Conservation (phyloP, 495 filamentous ascomycete species). For the Lichenothelia convexa region DNA sequence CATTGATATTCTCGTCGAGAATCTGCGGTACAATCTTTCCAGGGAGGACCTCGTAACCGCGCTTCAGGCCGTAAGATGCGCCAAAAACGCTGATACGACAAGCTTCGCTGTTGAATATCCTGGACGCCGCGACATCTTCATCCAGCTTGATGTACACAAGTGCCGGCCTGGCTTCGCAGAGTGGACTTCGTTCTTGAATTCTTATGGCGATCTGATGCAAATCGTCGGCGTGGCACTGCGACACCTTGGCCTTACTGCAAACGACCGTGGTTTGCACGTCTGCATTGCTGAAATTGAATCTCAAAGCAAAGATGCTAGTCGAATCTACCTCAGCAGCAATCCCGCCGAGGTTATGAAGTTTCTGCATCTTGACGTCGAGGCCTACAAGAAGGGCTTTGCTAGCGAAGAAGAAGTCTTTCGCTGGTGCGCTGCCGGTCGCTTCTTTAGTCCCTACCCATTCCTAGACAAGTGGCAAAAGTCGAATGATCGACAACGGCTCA, state of each 20-base stretch:
- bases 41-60: not conserved
- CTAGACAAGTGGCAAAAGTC: conserved; percentile 22
- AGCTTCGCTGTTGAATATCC: conserved; percentile 10
- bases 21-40: not conserved
- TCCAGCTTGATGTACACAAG: conserved; percentile 47
- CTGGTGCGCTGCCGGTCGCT: conserved; percentile 31
- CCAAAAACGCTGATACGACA: conserved; percentile 1
- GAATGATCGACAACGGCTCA: conserved; percentile 32
- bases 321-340: conserved; percentile 36
- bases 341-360: conserved; percentile 36
- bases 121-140: conserved; percentile 17
- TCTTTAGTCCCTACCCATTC: conserved; percentile 25
- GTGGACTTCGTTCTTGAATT: conserved; percentile 43
- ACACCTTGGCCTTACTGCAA: conserved; percentile 42
- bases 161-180: conserved; percentile 26
- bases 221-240: conserved; percentile 42
- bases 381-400: conserved; percentile 25
- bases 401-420: conserved; percentile 35
- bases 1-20: conserved; percentile 20
- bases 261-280: conserved; percentile 37
- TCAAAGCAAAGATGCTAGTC: conserved; percentile 16
- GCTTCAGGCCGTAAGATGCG: conserved; percentile 2
- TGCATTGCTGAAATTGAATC: conserved; percentile 43
- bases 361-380: conserved; percentile 31
- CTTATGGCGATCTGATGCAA: conserved; percentile 49